A percentile compares a stretch with the other conserved stretches of the same genome.
phyloP scores from a whole-genome alignment of 2,329 filamentous ascomycete species.

The Sphaerulina musiva region DNA sequence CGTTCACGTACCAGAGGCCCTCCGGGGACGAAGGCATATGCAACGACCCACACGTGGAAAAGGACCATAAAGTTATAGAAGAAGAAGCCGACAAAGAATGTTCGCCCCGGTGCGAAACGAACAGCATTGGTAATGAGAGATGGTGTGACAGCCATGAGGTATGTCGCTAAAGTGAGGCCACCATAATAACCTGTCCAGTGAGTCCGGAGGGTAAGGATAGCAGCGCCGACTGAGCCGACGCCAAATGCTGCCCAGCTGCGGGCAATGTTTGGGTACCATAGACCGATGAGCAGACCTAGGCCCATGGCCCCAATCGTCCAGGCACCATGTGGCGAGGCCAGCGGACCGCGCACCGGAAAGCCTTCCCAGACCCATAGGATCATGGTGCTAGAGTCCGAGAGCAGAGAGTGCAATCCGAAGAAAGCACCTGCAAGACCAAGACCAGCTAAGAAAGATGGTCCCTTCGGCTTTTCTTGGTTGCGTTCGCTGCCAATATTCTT shows the following conservation, averaged over 20 bases:
- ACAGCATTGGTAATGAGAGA: conserved; percentile 70
- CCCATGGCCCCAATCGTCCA: conserved; percentile 85
- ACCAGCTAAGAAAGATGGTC: conserved; percentile 65
- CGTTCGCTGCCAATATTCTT: conserved; percentile 44
- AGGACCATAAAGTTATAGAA: conserved; percentile 89
- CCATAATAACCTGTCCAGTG: conserved; percentile 91
- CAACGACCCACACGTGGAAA: conserved; percentile 98
- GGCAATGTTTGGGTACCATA: conserved; percentile 63
- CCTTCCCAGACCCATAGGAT: conserved; percentile 98
- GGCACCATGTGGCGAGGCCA: conserved; percentile 83
- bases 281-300: conserved; percentile 66
- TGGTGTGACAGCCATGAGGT: conserved; percentile 73
- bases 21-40: conserved; percentile 94
- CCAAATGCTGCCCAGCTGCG: conserved; percentile 75
- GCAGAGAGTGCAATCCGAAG: conserved; percentile 83
- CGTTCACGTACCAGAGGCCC: conserved; percentile 87
- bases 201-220: conserved; percentile 65
- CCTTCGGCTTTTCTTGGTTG: conserved; percentile 50
- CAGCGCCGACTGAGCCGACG: conserved; percentile 70
- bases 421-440: conserved; percentile 76
- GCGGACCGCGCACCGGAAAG: conserved; percentile 80
- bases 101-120: conserved; percentile 66
- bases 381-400: conserved; percentile 98
- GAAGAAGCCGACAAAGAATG: conserved; percentile 83
- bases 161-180: conserved; percentile 65